Evolutionary conservation across 495 filamentous ascomycete species (phyloP).

Genomic region (Penicillium paradoxum): DNA sequence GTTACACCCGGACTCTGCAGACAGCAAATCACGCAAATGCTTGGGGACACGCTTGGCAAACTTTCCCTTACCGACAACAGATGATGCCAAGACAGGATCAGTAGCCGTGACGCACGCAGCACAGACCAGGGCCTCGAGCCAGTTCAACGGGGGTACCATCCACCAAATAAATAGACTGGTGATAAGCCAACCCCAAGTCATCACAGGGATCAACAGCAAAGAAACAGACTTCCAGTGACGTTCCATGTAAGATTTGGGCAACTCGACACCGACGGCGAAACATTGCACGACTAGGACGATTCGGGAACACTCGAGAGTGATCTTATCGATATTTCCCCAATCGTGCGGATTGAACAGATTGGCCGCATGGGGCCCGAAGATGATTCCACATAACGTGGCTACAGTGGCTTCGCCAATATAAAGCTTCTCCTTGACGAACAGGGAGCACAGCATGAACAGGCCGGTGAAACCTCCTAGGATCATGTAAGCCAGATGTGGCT

Average conservation of each 20-base stretch:
- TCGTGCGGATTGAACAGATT: constrained; percentile 77
- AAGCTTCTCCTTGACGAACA: constrained; percentile 95
- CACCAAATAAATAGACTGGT: constrained; percentile 97
- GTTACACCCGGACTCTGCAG: constrained; percentile 97
- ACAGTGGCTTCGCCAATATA: constrained; percentile 99
- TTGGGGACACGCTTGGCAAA: constrained; percentile 97
- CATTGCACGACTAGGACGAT: constrained; percentile 98
- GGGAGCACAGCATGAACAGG: constrained; percentile 96
- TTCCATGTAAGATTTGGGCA: constrained; percentile 97
- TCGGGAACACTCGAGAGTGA: constrained; percentile 94
- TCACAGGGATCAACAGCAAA: constrained; percentile 86
- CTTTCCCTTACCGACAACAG: constrained; percentile 97
- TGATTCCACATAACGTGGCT: constrained; percentile 91
- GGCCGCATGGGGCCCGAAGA: constrained; percentile 94
- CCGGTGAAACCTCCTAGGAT: constrained; percentile 97
- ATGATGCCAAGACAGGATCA: constrained; percentile 94
- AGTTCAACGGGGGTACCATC: constrained; percentile 76
- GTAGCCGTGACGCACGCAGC: constrained; percentile 97
- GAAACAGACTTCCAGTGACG: constrained; percentile 93
- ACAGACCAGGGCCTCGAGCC: constrained; percentile 80
- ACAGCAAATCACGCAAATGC: constrained; percentile 91
- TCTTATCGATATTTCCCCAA: constrained; percentile 93
- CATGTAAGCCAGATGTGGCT: constrained; percentile 96
- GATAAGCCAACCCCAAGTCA: constrained; percentile 95
- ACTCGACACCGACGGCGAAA: constrained; percentile 97